A percentile compares a stretch with the other conserved stretches of the same genome.
These are phyloP conservation scores for Lachancea nothofagi DNA, from an alignment of 805 yeast genomes.

Conservation along the genomic window DNA sequence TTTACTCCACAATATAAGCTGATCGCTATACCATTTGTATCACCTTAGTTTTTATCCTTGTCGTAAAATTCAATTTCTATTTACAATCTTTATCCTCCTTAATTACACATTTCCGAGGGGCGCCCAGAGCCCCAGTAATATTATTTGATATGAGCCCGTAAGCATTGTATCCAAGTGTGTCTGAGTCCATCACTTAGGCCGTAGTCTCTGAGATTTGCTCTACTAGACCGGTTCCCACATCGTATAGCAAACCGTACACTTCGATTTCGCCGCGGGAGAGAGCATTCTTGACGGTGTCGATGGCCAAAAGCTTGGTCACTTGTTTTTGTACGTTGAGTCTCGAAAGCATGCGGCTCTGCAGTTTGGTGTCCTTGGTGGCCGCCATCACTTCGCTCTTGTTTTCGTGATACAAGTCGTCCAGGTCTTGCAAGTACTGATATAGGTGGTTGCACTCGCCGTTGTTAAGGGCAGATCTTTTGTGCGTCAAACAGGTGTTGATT, in stretches of 20 bases:
- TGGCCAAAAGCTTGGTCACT: conserved; percentile 54
- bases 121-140: too few relatives aligned
- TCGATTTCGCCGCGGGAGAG: conserved; percentile 56
- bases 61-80: too few relatives aligned
- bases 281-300: conserved; percentile 58
- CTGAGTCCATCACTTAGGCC: not conserved
- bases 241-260: conserved; percentile 79
- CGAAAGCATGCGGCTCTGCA: conserved; percentile 55
- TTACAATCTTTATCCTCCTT: too few relatives aligned
- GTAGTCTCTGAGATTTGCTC: conserved; percentile 28
- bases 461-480: conserved; percentile 38
- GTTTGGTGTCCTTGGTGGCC: conserved; percentile 43
- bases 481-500: conserved; percentile 68
- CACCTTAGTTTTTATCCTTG: too few relatives aligned
- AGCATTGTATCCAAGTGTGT: too few relatives aligned
- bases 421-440: conserved; percentile 48
- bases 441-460: conserved; percentile 48
- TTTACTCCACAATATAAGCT: too few relatives aligned
- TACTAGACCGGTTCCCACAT: conserved; percentile 70
- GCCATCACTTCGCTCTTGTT: conserved; percentile 46
- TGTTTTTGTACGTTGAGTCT: conserved; percentile 75
- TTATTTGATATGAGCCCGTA: too few relatives aligned
- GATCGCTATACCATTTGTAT: too few relatives aligned
- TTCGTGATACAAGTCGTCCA: conserved; percentile 61
- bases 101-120: too few relatives aligned